Base-by-base conservation (phyloP, 2,329 filamentous ascomycete species). In the Fusarium algeriense region DNA sequence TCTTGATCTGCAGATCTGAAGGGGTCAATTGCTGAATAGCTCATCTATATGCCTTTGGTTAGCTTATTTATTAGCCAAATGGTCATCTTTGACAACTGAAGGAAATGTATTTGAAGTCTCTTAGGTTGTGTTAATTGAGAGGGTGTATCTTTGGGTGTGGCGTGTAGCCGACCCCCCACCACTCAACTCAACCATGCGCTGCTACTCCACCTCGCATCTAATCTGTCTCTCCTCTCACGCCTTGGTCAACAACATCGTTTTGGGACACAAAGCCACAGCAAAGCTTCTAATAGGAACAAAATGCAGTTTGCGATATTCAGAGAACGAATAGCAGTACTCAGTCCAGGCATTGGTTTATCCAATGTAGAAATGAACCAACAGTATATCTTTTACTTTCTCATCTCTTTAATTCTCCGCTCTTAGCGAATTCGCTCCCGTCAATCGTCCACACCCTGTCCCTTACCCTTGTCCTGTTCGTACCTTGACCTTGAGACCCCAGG, bases 321-420 rank as follows among this genome's bases (percentile, higher is more conserved):
- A 44, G n/a, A 26, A 20, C 9, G 20, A 20, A 15, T 13, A 26
- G 17, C 14, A 49, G 41, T 13, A 19, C 20, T 52, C 14, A 32
- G 26, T 40, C 40, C 28, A 30, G 62, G 41, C 49, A 70, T 70
- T 70, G 67, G 44, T 45, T 32, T 20, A 9, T 37, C 32, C n/a
- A 15, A 40, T 14, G 9, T 15, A 34, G n/a, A 64, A 38, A 45
- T 55, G 28, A 20, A 43, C 30, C 19, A n/a, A 26, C 41, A n/a
- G 49, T 43, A 37, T 26, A n/a, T 32, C 30, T 28, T 38, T 46
- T 50, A 13, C 43, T 26, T 41, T 57, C 52, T 59, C 69, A 48
- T 64, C 69, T 54, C 49, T 49, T 38, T 60, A 60, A 72, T 58
- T 69, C 69, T 71, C 69, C 69, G 64, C 65, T 64, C 55, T 66